Evolutionary conservation across 768 basidiomycete species (phyloP), one percentile per base, ranked within the genome.

Genomic region (Termitomyces sp.): DNA sequence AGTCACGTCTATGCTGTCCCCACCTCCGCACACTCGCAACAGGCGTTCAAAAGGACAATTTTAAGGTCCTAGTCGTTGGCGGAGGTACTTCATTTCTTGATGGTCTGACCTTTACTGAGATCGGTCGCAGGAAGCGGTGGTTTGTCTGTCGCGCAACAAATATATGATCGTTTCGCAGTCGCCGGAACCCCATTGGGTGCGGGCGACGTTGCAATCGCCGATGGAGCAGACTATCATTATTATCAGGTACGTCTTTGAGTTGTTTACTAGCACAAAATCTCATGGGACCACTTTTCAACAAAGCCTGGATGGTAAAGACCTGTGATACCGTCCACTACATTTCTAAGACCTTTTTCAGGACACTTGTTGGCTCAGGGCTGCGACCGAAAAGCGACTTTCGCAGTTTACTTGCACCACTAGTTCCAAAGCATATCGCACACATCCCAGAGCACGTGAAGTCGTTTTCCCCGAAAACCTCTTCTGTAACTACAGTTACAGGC

Each of bases 301-400:
- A 40, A 95, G 84, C 96, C 96, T 22, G 96, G 95, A 73, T 98
- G 95, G 92, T 92, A 71, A 66, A 76, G 63, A 11, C 16, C 45
- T 5, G 9, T 40, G 14, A 20, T 59, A 13, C 30, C 38, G 24
- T 36, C 44, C 33, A 5, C 49, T 11, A 28, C 8, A 47, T 51
- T 35, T 47, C 20, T 62, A 43, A n/a, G 38, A 26, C 14, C 18
- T 35, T 57, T 60, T 54, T 46, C 58, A 92, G 92, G 94, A 96
- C 94, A 1, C 82, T 97, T 43, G 94, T 94, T 40, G 95, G 93
- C 14, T 77, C 92, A n/a, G 96, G 95, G 30, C 79, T 99, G 53
- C 77, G 80, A 52, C 66, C 78, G 43, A 95, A 96, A 71, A 70
- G 77, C 16, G 80, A 84, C 4, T 88, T 88, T 64, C 81, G 84